Evolutionary conservation across 108 stramenopile genomes (phyloP).

Genomic region (Cyclotella sp.): DNA sequence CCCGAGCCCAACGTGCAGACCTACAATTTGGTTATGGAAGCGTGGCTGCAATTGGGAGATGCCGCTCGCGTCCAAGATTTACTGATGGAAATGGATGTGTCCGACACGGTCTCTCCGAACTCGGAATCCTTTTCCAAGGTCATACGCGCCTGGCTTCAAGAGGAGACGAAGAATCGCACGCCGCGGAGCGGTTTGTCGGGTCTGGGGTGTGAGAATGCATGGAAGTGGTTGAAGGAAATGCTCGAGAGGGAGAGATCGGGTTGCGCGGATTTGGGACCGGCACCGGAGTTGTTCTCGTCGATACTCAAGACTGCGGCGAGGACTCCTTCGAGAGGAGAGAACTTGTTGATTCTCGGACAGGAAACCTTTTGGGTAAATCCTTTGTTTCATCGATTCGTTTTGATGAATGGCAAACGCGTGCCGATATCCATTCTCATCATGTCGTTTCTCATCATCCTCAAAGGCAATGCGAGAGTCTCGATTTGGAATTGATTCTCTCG

Average conservation of each 20-base stretch:
- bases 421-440: no score
- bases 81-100: conserved; percentile 64
- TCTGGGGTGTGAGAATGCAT: conserved; percentile 55
- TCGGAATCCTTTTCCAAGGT: conserved; percentile 74
- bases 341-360: conserved; percentile 35
- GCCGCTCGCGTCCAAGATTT: conserved; percentile 66
- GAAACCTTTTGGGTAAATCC: conserved; percentile 21
- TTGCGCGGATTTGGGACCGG: conserved; percentile 35
- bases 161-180: conserved; percentile 38
- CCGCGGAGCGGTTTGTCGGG: conserved; percentile 38
- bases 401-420: background rate
- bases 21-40: conserved; percentile 76
- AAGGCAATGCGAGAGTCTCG: conserved; percentile 52
- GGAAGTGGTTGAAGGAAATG: conserved; percentile 64
- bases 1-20: conserved; percentile 53
- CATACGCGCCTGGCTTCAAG: conserved; percentile 73
- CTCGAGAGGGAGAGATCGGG: conserved; percentile 56
- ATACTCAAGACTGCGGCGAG: conserved; percentile 57
- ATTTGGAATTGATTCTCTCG: conserved; percentile 51
- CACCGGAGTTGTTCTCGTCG: conserved; percentile 59
- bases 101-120: conserved; percentile 62
- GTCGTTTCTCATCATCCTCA: background rate
- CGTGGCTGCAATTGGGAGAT: conserved; percentile 49
- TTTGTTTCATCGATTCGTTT: background rate
- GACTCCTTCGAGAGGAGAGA: conserved; percentile 36